Evolutionary conservation across 805 yeast genomes (phyloP).

Genomic region (Candida adriatica): DNA sequence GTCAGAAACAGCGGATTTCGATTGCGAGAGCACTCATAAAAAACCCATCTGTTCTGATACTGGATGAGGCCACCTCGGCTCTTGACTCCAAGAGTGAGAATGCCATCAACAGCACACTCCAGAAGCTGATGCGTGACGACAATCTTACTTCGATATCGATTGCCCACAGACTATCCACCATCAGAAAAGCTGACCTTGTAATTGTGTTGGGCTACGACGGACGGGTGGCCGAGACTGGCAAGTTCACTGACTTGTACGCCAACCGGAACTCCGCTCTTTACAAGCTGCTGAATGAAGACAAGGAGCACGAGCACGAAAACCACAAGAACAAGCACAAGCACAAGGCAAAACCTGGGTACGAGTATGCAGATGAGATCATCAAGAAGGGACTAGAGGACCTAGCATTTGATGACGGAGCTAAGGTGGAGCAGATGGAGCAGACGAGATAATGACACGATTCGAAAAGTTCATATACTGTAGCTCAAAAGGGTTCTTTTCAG

Average conservation of each 20-base stretch:
- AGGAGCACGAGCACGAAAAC: constrained; percentile 7
- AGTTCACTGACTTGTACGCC: constrained; percentile 48
- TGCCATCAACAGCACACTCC: constrained; percentile 76
- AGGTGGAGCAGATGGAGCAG: constrained; percentile 2
- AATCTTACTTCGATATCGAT: constrained; percentile 78
- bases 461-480: too few species aligned
- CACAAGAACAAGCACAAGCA: constrained; percentile 8
- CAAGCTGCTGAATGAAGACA: constrained; percentile 32
- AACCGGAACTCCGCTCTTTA: constrained; percentile 35
- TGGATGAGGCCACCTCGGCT: constrained; percentile 92
- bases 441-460: too few species aligned
- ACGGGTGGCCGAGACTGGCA: constrained; percentile 70
- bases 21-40: constrained; percentile 80
- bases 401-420: constrained; percentile 10
- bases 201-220: constrained; percentile 82
- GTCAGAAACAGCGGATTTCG: constrained; percentile 84
- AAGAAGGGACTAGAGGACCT: constrained; percentile 17
- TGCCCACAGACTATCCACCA: constrained; percentile 91
- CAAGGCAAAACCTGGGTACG: constrained; percentile 4
- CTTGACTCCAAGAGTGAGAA: constrained; percentile 68
- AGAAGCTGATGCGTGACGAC: constrained; percentile 49
- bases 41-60: constrained; percentile 59
- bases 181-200: constrained; percentile 75
- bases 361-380: constrained; percentile 14
- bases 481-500: too few species aligned